A percentile compares a stretch with the other conserved stretches of the same genome.
Conservation (phyloP, 2,329 filamentous ascomycete genomes). For the Nannizzia gypsea region DNA sequence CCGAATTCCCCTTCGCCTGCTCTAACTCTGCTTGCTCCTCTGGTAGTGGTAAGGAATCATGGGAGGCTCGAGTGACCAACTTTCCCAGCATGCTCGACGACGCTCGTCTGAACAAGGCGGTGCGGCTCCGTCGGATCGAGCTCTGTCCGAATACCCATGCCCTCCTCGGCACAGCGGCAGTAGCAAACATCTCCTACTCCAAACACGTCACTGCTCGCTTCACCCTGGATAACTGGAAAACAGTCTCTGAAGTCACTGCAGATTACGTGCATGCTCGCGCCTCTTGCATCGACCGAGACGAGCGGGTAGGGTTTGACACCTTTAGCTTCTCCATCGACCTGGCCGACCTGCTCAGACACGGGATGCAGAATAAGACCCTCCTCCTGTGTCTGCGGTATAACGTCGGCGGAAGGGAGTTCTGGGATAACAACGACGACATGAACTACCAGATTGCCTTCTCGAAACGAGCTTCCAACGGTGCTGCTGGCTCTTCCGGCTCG, state of each 20-base stretch:
- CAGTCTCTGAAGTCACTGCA: constrained; percentile 84
- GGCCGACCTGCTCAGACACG: constrained; percentile 60
- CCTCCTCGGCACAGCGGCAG: constrained; percentile 69
- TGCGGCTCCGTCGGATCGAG: constrained; percentile 77
- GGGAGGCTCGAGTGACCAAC: constrained; percentile 77
- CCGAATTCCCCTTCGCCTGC: constrained; percentile 73
- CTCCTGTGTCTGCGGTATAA: constrained; percentile 84
- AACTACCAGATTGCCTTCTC: constrained; percentile 94
- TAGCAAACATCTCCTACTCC: constrained; percentile 79
- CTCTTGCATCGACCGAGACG: constrained; percentile 35
- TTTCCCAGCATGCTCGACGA: constrained; percentile 61
- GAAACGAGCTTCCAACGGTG: constrained; percentile 33
- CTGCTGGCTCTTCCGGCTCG: background rate
- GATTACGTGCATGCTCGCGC: constrained; percentile 68
- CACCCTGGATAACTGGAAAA: constrained; percentile 97
- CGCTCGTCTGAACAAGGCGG: constrained; percentile 43
- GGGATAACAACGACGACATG: constrained; percentile 80
- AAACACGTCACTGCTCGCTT: constrained; percentile 87
- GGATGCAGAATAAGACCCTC: constrained; percentile 84
- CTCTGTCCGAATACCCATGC: constrained; percentile 79
- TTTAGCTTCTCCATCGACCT: constrained; percentile 94
- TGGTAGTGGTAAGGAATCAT: constrained; percentile 42
- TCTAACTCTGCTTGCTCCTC: constrained; percentile 32
- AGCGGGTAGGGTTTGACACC: constrained; percentile 53
- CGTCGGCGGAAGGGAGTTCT: constrained; percentile 73